Conservation (phyloP, 2,329 filamentous ascomycete species). For the Apiospora sp. region DNA sequence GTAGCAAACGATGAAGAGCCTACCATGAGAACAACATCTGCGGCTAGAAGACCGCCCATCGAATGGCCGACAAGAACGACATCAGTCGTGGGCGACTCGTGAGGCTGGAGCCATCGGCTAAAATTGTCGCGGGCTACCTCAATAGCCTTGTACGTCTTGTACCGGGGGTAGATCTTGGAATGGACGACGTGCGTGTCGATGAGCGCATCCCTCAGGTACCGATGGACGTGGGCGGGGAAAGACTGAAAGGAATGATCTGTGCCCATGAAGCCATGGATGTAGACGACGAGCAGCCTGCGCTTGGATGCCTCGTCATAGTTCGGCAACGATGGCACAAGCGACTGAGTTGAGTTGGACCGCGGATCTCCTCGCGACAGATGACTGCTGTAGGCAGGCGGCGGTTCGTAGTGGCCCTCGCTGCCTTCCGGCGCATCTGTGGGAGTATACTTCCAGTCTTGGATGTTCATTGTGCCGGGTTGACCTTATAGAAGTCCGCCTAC, state of each 20-base stretch:
- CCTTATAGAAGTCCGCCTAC: background rate
- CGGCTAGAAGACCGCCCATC: conserved; percentile 85
- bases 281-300: conserved; percentile 76
- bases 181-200: conserved; percentile 80
- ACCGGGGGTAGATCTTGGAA: conserved; percentile 84
- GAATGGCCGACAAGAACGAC: conserved; percentile 86
- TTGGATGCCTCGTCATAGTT: conserved; percentile 44
- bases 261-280: conserved; percentile 91
- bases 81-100: conserved; percentile 78
- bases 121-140: conserved; percentile 82
- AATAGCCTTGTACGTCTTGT: conserved; percentile 77
- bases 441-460: background rate
- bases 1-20: conserved; percentile 34
- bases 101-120: conserved; percentile 80
- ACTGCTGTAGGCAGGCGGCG: conserved; percentile 19
- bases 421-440: background rate
- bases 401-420: background rate
- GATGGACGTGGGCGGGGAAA: conserved; percentile 88
- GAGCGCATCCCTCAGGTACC: conserved; percentile 71
- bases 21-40: conserved; percentile 77
- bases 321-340: conserved; percentile 42
- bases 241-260: conserved; percentile 86
- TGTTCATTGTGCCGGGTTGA: conserved; percentile 8
- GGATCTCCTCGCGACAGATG: conserved; percentile 47
- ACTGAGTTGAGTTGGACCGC: conserved; percentile 56